A percentile compares a stretch with the other conserved stretches of the same genome.
Evolutionary conservation across 2,329 filamentous ascomycete species (phyloP).

Genomic region (Aspergillus fumigatiaffinis): DNA sequence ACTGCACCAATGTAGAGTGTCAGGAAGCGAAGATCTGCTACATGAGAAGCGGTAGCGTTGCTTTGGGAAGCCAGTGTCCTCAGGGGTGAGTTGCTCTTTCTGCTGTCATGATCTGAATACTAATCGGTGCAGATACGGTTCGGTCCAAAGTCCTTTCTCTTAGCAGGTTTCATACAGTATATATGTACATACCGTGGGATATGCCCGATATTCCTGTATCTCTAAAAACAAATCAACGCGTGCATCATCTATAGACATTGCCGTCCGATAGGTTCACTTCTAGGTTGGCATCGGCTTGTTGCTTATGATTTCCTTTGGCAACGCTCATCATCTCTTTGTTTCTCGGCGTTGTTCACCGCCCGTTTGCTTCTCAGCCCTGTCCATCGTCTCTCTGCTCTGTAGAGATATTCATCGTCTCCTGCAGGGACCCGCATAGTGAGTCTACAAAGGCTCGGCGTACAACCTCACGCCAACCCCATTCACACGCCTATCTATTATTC

Average conservation of each 20-base stretch:
- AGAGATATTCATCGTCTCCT: background rate
- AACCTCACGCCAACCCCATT: background rate
- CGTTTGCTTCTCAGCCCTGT: background rate
- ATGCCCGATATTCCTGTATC: background rate
- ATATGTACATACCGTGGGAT: background rate
- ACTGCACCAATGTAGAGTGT: constrained; percentile 51
- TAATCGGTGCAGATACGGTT: constrained; percentile 29
- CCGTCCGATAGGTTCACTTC: background rate
- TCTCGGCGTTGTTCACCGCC: background rate
- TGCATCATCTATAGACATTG: background rate
- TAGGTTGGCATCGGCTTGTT: background rate
- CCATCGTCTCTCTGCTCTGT: too few relatives aligned
- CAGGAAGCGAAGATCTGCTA: constrained; percentile 56
- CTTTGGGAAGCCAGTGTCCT: constrained; percentile 49
- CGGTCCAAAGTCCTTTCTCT: constrained; percentile 39
- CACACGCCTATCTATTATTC: background rate
- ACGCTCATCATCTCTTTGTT: background rate
- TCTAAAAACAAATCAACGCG: background rate
- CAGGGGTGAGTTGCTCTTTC: constrained; percentile 41
- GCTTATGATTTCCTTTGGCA: background rate
- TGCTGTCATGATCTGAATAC: background rate
- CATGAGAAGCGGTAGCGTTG: constrained; percentile 54
- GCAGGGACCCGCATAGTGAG: background rate
- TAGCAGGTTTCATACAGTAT: background rate
- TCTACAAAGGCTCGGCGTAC: background rate